Conservation (phyloP, 2,329 filamentous ascomycete species). For the Fusarium aywerte region DNA sequence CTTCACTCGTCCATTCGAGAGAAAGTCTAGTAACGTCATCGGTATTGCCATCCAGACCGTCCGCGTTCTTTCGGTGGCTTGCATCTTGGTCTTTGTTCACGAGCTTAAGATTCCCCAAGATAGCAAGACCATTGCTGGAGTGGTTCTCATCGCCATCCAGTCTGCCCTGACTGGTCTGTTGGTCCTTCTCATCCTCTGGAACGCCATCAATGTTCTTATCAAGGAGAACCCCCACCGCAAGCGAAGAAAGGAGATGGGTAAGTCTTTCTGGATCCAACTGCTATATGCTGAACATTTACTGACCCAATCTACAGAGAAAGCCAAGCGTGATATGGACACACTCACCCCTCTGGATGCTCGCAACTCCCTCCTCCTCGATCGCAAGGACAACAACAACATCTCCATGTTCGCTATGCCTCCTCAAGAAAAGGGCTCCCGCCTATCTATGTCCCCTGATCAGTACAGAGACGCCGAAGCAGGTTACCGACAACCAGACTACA, state of each 20-base stretch:
- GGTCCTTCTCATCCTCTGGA: constrained; percentile 88
- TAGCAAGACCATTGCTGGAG: constrained; percentile 91
- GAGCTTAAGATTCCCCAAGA: constrained; percentile 90
- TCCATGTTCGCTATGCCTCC: constrained; percentile 59
- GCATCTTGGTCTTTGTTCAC: constrained; percentile 93
- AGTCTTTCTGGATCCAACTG: constrained; percentile 50
- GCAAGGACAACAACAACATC: constrained; percentile 51
- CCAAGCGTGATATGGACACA: constrained; percentile 79
- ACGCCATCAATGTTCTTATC: constrained; percentile 84
- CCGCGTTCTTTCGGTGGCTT: constrained; percentile 86
- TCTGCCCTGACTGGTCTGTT: constrained; percentile 83
- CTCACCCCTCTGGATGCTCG: constrained; percentile 88
- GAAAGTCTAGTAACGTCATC: constrained; percentile 89
- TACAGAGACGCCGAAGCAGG: constrained; percentile 45
- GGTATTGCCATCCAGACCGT: constrained; percentile 93
- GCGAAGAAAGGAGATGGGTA: constrained; percentile 89
- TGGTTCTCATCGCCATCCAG: constrained; percentile 94
- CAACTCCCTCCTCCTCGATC: constrained; percentile 83
- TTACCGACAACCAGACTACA: constrained; percentile 31
- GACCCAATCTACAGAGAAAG: constrained; percentile 70
- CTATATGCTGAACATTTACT: constrained; percentile 17
- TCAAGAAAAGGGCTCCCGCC: constrained; percentile 50
- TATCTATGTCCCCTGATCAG: constrained; percentile 50
- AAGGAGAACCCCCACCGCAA: constrained; percentile 91
- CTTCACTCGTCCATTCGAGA: constrained; percentile 87